phyloP scores from a whole-genome alignment of 139 green algal genomes.

The Chlamydomonas schloesseri region DNA sequence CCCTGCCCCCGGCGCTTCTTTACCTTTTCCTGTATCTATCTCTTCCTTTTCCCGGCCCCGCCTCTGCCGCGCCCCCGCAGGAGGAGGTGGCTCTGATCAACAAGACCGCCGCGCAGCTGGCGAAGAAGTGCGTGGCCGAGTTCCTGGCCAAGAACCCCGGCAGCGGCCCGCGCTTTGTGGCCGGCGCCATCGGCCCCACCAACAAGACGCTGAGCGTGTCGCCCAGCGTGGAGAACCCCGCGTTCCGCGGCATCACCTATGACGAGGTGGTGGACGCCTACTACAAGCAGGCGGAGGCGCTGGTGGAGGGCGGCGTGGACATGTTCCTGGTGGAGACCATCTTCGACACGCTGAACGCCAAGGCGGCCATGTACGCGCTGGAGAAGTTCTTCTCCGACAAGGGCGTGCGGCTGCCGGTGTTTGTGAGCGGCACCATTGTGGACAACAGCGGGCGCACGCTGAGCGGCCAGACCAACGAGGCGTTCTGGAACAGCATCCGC shows the following conservation, averaged over 20 bases:
- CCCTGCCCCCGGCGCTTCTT: too few species aligned
- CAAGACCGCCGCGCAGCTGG: slow-evolving; percentile 85
- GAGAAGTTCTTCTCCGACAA: slow-evolving; percentile 91
- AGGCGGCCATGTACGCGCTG: slow-evolving; percentile 95
- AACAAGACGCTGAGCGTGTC: slow-evolving; percentile 98
- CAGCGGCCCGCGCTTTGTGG: slow-evolving; percentile 88
- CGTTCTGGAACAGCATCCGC: slow-evolving; percentile 96
- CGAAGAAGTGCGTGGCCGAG: slow-evolving; percentile 77
- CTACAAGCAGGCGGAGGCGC: slow-evolving; percentile 89
- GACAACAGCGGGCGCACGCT: slow-evolving; percentile 96
- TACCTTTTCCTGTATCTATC: too few species aligned
- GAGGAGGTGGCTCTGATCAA: slow-evolving; percentile 95
- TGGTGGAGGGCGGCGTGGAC: slow-evolving; percentile 94
- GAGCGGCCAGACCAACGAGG: slow-evolving; percentile 98
- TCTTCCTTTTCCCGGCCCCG: too few species aligned
- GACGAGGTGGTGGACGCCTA: slow-evolving; percentile 97
- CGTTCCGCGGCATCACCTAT: slow-evolving; percentile 93
- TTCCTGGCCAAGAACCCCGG: slow-evolving; percentile 86
- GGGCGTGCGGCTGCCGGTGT: slow-evolving; percentile 89
- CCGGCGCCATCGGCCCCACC: slow-evolving; percentile 95
- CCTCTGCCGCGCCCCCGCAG: too few species aligned
- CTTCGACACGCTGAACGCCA: slow-evolving; percentile 98
- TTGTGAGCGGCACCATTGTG: slow-evolving; percentile 97
- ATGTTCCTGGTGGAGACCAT: slow-evolving; percentile 99
- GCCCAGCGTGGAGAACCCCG: slow-evolving; percentile 97